Percentiles rank a stretch among this genome's conserved stretches.
Evolutionary conservation across 2,329 filamentous ascomycete species (phyloP).

Genomic region (Aspergillus texensis): DNA sequence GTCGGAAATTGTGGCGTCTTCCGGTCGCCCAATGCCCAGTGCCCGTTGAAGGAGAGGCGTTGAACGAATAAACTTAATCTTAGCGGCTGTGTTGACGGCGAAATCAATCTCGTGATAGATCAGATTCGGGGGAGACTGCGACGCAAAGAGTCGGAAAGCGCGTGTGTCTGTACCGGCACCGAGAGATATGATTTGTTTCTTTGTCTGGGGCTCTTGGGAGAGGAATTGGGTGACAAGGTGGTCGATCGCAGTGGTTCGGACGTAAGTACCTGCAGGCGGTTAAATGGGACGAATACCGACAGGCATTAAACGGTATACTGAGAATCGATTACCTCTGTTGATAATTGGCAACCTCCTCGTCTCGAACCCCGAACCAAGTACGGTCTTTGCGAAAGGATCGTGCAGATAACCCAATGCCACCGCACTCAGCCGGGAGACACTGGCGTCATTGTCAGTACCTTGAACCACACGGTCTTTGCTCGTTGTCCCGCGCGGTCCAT

Average conservation of each 20-base stretch:
- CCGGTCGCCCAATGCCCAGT: conserved; percentile 32
- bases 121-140: conserved; percentile 51
- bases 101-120: conserved; percentile 95
- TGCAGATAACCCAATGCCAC: conserved; percentile 82
- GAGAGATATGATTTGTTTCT: conserved; percentile 80
- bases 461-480: conserved; percentile 75
- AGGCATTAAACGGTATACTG: not conserved
- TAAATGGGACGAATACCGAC: not conserved
- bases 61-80: conserved; percentile 54
- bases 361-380: conserved; percentile 58
- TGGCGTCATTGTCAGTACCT: conserved; percentile 88
- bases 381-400: conserved; percentile 74
- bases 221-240: conserved; percentile 74
- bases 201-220: conserved; percentile 30
- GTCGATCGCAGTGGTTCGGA: conserved; percentile 83
- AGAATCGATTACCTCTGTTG: conserved; percentile 70
- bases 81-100: conserved; percentile 68
- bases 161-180: conserved; percentile 94
- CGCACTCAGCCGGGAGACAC: conserved; percentile 83
- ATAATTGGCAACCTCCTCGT: conserved; percentile 82
- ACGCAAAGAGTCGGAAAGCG: conserved; percentile 71
- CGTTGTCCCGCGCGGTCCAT: conserved; percentile 26
- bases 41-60: conserved; percentile 34
- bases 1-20: conserved; percentile 39
- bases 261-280: conserved; percentile 74